Evolutionary conservation across 176 grass and related monocot genomes (phyloP).

Genomic region (Carex parvula): DNA sequence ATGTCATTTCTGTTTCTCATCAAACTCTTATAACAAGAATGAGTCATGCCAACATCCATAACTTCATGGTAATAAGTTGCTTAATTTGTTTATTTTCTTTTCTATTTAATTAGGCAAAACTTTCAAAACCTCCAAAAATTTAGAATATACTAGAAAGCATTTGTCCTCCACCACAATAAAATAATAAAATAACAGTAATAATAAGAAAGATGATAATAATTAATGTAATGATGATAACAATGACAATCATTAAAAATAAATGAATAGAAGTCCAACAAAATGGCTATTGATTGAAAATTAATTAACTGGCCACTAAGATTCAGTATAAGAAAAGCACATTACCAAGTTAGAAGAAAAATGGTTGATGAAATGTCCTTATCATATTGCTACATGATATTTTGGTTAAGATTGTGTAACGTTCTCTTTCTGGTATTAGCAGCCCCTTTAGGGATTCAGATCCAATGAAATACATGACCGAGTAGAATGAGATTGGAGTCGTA

Average conservation of each 20-base stretch:
- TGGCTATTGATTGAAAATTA: not conserved
- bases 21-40: constrained; percentile 16
- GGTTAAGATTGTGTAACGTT: not conserved
- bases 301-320: not conserved
- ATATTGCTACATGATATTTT: not conserved
- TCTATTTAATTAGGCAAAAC: not conserved
- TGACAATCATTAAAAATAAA: too few relatives aligned
- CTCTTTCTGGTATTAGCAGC: not conserved
- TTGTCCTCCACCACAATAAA: too few relatives aligned
- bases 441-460: not conserved
- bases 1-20: constrained; percentile 7
- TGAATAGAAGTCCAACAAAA: not conserved
- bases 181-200: too few relatives aligned
- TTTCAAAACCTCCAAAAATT: too few relatives aligned
- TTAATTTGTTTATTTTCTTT: not conserved
- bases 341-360: not conserved
- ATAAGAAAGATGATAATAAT: too few relatives aligned
- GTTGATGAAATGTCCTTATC: not conserved
- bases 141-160: not conserved
- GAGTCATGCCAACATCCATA: not conserved
- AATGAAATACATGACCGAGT: too few relatives aligned
- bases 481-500: too few relatives aligned
- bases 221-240: too few relatives aligned
- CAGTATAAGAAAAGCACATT: not conserved
- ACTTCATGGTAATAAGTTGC: constrained; percentile 15